A percentile compares a stretch with the other conserved stretches of the same genome.
Conservation (phyloP, 306 rosid genomes). For the Clitoria ternatea region DNA sequence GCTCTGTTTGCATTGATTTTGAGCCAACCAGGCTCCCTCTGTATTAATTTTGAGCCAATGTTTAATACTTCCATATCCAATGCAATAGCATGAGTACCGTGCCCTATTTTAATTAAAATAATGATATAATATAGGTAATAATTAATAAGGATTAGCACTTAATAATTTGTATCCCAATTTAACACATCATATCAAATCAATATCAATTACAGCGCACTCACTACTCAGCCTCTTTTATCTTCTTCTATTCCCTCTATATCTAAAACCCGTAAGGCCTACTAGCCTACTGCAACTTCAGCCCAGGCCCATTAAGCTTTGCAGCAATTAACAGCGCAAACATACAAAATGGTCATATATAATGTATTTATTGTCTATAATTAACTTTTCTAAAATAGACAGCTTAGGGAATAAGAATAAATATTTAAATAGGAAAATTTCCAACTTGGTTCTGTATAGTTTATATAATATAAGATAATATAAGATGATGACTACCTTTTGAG, state of each 20-base stretch:
- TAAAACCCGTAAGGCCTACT: not conserved
- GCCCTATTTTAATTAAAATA: too few relatives aligned
- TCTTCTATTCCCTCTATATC: not conserved
- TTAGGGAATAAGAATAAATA: not conserved
- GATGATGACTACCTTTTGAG: conserved; percentile 66
- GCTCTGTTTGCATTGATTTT: too few relatives aligned
- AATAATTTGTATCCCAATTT: not conserved
- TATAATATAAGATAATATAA: not conserved
- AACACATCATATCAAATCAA: not conserved
- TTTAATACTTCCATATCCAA: too few relatives aligned
- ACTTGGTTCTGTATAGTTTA: not conserved
- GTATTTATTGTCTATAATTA: not conserved
- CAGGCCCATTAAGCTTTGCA: not conserved
- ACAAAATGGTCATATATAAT: not conserved
- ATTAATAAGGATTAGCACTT: not conserved
- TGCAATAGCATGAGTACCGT: too few relatives aligned
- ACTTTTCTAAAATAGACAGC: not conserved
- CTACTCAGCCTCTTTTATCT: not conserved
- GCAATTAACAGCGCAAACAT: not conserved
- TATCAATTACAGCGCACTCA: not conserved
- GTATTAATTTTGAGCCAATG: too few relatives aligned
- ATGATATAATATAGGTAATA: too few relatives aligned
- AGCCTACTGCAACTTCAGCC: not conserved
- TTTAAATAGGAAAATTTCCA: not conserved
- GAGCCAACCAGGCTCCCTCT: too few relatives aligned